Percentiles rank a stretch among this genome's conserved stretches.
Evolutionary conservation across 305 asterid genomes (phyloP).

Genomic region (Fraxinus velutina): DNA sequence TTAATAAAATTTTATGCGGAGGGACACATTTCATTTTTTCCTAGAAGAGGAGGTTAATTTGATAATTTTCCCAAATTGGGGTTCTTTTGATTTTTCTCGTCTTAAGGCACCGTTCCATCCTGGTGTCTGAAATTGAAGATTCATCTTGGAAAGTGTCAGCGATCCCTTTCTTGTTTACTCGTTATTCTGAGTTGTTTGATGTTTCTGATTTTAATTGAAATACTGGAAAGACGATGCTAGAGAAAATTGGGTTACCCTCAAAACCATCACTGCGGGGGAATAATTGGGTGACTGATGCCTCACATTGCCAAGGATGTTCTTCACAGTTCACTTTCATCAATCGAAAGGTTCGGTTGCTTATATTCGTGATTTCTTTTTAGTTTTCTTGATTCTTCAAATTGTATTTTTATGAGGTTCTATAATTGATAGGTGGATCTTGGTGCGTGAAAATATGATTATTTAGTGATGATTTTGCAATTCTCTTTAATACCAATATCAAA

Average conservation of each 20-base stretch:
- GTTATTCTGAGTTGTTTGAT: background rate
- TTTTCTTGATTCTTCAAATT: background rate
- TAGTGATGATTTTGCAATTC: background rate
- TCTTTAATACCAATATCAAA: background rate
- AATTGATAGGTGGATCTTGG: background rate
- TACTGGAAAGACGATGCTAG: slow-evolving; percentile 55
- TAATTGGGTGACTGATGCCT: slow-evolving; percentile 87
- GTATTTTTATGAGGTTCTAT: slow-evolving; percentile 5
- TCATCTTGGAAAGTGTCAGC: background rate
- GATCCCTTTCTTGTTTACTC: background rate
- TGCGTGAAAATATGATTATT: background rate
- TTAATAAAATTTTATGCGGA: background rate
- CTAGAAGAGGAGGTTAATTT: background rate
- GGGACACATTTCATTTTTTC: background rate
- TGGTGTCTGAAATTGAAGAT: background rate
- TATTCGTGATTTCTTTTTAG: background rate
- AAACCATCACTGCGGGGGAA: slow-evolving; percentile 86
- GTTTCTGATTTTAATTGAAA: background rate
- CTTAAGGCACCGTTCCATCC: background rate
- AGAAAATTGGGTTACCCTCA: slow-evolving; percentile 87
- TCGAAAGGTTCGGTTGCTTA: slow-evolving; percentile 66
- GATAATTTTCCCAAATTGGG: background rate
- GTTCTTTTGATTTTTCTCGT: background rate
- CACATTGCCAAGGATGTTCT: slow-evolving; percentile 97
- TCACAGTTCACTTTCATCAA: slow-evolving; percentile 91